Evolutionary conservation across 805 yeast species (phyloP).

Genomic region (Saturnispora quitensis): DNA sequence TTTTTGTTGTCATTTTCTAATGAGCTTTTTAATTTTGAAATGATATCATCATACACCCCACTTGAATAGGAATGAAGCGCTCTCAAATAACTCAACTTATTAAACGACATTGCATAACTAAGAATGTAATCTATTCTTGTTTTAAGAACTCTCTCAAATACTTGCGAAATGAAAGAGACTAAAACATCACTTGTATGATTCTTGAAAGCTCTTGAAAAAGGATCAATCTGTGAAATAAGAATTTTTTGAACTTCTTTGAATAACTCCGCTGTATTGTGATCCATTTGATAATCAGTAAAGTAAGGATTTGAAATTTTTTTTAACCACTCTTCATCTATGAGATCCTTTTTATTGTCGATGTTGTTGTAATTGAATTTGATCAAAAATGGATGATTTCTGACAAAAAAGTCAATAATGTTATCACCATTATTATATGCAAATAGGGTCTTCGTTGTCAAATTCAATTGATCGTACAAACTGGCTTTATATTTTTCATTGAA

Average conservation of each 20-base stretch:
- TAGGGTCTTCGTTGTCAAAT: slow-evolving; percentile 64
- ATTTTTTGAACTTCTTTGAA: slow-evolving; percentile 50
- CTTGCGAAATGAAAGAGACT: slow-evolving; percentile 60
- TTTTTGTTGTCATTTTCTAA: slow-evolving; percentile 40
- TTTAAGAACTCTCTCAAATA: slow-evolving; percentile 64
- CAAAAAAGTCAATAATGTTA: slow-evolving; percentile 72
- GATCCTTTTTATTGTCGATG: slow-evolving; percentile 16
- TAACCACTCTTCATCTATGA: slow-evolving; percentile 37
- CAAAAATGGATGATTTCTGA: slow-evolving; percentile 70
- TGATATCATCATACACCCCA: slow-evolving; percentile 43
- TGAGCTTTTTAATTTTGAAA: slow-evolving; percentile 56
- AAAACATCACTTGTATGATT: slow-evolving; percentile 53
- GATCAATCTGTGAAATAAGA: slow-evolving; percentile 61
- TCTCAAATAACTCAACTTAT: slow-evolving; percentile 67
- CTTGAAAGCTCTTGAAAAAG: slow-evolving; percentile 61
- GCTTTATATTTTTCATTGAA: slow-evolving; percentile 69
- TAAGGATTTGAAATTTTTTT: slow-evolving; percentile 50
- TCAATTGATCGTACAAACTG: slow-evolving; percentile 62
- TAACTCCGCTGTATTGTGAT: slow-evolving; percentile 41
- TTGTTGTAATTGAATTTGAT: slow-evolving; percentile 12
- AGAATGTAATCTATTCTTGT: slow-evolving; percentile 49
- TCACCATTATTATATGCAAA: slow-evolving; percentile 79
- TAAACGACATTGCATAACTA: slow-evolving; percentile 51
- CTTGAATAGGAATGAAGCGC: slow-evolving; percentile 59
- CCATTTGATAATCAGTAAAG: slow-evolving; percentile 38